These are phyloP conservation scores for Thielaviopsis populi DNA, from an alignment of 2,329 filamentous ascomycete species.

Conservation along the genomic window DNA sequence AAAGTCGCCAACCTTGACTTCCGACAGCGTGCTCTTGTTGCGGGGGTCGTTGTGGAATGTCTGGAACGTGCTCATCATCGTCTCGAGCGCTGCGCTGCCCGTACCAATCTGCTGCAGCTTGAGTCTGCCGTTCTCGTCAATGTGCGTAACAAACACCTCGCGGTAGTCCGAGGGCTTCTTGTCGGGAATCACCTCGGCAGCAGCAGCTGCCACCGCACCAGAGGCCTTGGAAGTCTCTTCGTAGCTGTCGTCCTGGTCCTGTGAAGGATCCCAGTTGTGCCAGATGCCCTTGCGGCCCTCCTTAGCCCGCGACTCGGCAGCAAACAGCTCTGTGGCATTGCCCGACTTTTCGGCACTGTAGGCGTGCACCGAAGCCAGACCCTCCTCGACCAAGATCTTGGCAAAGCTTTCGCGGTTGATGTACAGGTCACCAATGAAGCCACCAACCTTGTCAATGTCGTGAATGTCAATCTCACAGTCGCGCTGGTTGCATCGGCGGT, in stretches of 20 bases:
- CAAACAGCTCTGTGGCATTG: conserved; percentile 72
- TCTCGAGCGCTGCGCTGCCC: conserved; percentile 70
- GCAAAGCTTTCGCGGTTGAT: conserved; percentile 93
- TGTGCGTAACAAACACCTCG: conserved; percentile 81
- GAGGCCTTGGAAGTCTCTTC: conserved; percentile 36
- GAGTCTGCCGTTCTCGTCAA: conserved; percentile 65
- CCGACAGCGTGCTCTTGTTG: conserved; percentile 59
- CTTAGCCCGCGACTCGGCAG: conserved; percentile 80
- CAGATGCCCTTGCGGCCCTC: conserved; percentile 76
- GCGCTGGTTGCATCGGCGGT: conserved; percentile 75
- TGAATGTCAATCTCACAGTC: conserved; percentile 94
- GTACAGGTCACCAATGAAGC: conserved; percentile 90
- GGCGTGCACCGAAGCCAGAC: conserved; percentile 76
- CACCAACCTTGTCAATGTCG: conserved; percentile 88
- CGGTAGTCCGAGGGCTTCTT: conserved; percentile 73
- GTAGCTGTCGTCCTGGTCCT: conserved; percentile 53
- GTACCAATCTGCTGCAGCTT: conserved; percentile 86
- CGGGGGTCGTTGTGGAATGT: conserved; percentile 63
- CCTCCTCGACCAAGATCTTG: conserved; percentile 85
- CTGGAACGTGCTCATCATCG: conserved; percentile 80
- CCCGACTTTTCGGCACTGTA: conserved; percentile 95
- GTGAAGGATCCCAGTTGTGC: conserved; percentile 85
- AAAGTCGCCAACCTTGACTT: conserved; percentile 80
- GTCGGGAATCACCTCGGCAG: conserved; percentile 37
- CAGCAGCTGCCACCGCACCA: conserved; percentile 33